Conservation (phyloP, 202 grass and related monocot genomes). For the Carex sylvatica region DNA sequence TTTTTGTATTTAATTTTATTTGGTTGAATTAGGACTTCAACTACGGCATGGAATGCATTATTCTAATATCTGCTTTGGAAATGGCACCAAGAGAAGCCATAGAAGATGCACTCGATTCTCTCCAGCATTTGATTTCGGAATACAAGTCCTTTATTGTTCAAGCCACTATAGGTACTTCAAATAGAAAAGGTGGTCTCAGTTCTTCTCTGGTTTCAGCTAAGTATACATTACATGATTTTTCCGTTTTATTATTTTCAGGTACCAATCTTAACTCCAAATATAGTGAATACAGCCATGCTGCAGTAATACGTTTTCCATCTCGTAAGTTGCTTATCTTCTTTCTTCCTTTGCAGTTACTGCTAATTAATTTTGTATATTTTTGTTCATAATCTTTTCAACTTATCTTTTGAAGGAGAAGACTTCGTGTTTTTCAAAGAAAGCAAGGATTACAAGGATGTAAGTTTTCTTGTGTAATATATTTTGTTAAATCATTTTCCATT, state of each 20-base stretch:
- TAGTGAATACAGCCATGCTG: slow-evolving; percentile 57
- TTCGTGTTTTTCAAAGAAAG: slow-evolving; percentile 65
- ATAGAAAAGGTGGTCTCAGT: neutral
- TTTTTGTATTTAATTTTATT: slow-evolving; percentile 12
- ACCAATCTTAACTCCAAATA: slow-evolving; percentile 41
- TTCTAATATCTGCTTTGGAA: slow-evolving; percentile 64
- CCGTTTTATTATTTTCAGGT: slow-evolving; percentile 38
- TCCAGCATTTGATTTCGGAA: slow-evolving; percentile 50
- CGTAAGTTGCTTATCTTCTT: slow-evolving; percentile 37
- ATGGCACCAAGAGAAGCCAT: slow-evolving; percentile 43
- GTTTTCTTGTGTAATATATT: slow-evolving; percentile 22
- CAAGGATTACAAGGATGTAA: slow-evolving; percentile 62
- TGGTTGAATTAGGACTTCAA: slow-evolving; percentile 74
- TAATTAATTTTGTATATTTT: slow-evolving; percentile 7
- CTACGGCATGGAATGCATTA: slow-evolving; percentile 71
- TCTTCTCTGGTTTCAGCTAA: slow-evolving; percentile 12
- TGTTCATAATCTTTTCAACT: slow-evolving; percentile 8
- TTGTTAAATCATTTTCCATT: neutral
- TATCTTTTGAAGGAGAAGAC: slow-evolving; percentile 50
- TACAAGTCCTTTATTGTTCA: slow-evolving; percentile 71
- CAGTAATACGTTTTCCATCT: slow-evolving; percentile 72
- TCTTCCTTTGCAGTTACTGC: neutral
- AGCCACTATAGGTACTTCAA: slow-evolving; percentile 62
- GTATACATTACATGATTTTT: slow-evolving; percentile 17
- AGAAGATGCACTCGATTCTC: slow-evolving; percentile 57